Conservation (phyloP, 1,284 basidiomycete species). For the Boletus smithii region DNA sequence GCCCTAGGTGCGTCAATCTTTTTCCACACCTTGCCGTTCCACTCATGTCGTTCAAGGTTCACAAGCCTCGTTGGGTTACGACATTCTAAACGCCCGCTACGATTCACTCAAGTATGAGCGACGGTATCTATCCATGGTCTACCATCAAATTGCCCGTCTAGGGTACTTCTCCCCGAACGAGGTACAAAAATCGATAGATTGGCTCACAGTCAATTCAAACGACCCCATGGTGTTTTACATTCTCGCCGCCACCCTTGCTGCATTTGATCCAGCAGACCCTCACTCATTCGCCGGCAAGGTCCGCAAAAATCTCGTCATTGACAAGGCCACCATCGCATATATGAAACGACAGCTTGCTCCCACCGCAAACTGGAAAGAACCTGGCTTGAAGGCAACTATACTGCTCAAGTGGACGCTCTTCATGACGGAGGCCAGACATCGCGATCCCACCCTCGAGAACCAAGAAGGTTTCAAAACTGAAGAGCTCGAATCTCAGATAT, state of each 20-base stretch:
- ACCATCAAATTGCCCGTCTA: slow-evolving; percentile 62
- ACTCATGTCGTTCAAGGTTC: slow-evolving; percentile 34
- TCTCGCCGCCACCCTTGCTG: slow-evolving; percentile 62
- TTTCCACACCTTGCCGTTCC: too few species aligned
- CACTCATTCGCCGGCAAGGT: slow-evolving; percentile 40
- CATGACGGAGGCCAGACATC: slow-evolving; percentile 70
- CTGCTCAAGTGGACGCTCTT: slow-evolving; percentile 87
- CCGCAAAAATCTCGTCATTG: slow-evolving; percentile 47
- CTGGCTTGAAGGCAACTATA: slow-evolving; percentile 72
- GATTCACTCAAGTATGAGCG: slow-evolving; percentile 74
- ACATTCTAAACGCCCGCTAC: slow-evolving; percentile 61
- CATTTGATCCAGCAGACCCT: slow-evolving; percentile 68
- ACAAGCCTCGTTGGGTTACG: slow-evolving; percentile 53
- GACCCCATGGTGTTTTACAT: slow-evolving; percentile 72
- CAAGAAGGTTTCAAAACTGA: slow-evolving; percentile 69
- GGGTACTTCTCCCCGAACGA: slow-evolving; percentile 59
- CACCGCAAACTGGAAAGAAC: slow-evolving; percentile 62
- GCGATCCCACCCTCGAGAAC: slow-evolving; percentile 64
- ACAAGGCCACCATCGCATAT: slow-evolving; percentile 45
- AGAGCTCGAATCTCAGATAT: slow-evolving; percentile 76
- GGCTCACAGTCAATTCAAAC: slow-evolving; percentile 59
- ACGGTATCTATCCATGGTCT: slow-evolving; percentile 55
- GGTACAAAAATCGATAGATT: slow-evolving; percentile 59
- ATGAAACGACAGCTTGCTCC: slow-evolving; percentile 59
- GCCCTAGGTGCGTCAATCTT: slow-evolving; percentile 45